These are phyloP conservation scores for Fusarium sp. DNA, from an alignment of 2,329 filamentous ascomycete genomes.

Conservation along the genomic window DNA sequence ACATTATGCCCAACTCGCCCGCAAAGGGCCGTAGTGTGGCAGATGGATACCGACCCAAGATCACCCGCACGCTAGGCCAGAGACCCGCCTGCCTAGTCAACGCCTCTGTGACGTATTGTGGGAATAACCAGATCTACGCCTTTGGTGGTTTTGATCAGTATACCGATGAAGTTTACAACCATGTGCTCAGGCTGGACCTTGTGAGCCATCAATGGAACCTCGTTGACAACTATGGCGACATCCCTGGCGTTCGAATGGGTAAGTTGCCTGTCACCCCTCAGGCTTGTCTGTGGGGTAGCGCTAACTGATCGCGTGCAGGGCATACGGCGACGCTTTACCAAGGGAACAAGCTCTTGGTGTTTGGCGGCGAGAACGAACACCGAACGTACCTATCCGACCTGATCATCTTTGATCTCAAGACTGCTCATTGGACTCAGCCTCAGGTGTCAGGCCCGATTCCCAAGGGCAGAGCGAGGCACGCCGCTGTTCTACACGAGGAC, in stretches of 20 bases:
- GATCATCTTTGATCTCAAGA: constrained; percentile 94
- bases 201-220: constrained; percentile 91
- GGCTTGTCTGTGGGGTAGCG: neutral
- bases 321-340: constrained; percentile 96
- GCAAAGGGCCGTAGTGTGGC: constrained; percentile 72
- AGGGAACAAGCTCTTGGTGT: constrained; percentile 94
- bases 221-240: constrained; percentile 98
- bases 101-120: constrained; percentile 98
- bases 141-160: constrained; percentile 99
- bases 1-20: constrained; percentile 91
- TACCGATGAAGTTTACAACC: constrained; percentile 98
- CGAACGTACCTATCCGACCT: constrained; percentile 95
- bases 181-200: constrained; percentile 90
- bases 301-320: constrained; percentile 61
- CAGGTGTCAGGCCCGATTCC: constrained; percentile 86
- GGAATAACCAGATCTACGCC: constrained; percentile 96
- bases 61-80: constrained; percentile 81
- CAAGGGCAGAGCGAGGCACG: constrained; percentile 91
- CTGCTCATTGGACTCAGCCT: constrained; percentile 94
- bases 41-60: constrained; percentile 86
- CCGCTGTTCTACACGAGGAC: constrained; percentile 94
- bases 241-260: constrained; percentile 97
- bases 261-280: constrained; percentile 46
- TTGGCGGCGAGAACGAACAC: constrained; percentile 98
- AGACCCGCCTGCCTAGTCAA: constrained; percentile 96